Percentiles rank a stretch among this genome's conserved stretches.
phyloP scores from a whole-genome alignment of 805 yeast species.

The Lipomyces starkeyi region DNA sequence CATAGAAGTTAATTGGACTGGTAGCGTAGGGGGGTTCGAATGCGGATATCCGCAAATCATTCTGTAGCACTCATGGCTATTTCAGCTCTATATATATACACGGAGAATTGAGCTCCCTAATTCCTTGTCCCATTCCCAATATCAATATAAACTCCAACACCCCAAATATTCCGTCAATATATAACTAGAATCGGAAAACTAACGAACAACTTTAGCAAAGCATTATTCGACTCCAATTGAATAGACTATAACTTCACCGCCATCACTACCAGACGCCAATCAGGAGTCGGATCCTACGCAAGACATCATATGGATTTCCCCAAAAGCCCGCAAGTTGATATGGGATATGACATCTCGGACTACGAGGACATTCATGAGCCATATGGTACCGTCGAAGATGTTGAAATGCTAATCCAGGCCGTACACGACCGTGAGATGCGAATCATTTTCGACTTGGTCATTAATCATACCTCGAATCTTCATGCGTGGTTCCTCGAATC shows the following conservation, averaged over 20 bases:
- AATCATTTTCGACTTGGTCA: conserved; percentile 60
- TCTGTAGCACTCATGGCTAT: too few relatives aligned
- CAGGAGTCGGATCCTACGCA: conserved; percentile 55
- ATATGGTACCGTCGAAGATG: conserved; percentile 62
- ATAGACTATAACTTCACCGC: conserved; percentile 60
- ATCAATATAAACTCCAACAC: too few relatives aligned
- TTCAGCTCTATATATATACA: too few relatives aligned
- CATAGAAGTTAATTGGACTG: too few relatives aligned
- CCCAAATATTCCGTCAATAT: too few relatives aligned
- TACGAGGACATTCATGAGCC: conserved; percentile 58
- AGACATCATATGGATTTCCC: conserved; percentile 65
- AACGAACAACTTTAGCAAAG: too few relatives aligned
- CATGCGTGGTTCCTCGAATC: conserved; percentile 60
- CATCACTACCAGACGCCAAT: conserved; percentile 58
- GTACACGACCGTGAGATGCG: conserved; percentile 58
- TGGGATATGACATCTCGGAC: conserved; percentile 67
- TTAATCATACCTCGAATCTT: conserved; percentile 61
- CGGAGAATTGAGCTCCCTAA: too few relatives aligned
- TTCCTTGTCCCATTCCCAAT: too few relatives aligned
- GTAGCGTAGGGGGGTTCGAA: too few relatives aligned
- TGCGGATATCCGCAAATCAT: too few relatives aligned
- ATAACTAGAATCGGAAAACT: too few relatives aligned
- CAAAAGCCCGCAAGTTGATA: conserved; percentile 64
- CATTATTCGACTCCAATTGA: conserved; percentile 50
- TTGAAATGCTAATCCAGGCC: conserved; percentile 56